Conservation (phyloP, 2,329 filamentous ascomycete genomes). For the Sphaerulina vaccinii region DNA sequence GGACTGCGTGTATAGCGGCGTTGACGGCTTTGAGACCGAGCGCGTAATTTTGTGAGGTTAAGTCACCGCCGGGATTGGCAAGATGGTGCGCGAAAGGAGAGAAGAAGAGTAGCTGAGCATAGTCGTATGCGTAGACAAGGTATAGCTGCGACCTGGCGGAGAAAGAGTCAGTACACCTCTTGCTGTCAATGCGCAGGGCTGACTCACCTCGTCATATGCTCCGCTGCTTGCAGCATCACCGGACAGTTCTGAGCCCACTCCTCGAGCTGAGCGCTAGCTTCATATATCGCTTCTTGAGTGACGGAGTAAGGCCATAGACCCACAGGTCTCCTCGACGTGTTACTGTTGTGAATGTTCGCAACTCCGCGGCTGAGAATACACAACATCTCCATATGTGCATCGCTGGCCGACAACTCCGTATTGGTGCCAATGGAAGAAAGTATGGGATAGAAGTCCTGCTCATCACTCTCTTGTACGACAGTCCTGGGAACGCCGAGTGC, state of each 20-base stretch:
- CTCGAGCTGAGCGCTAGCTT: constrained; percentile 16
- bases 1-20: constrained; percentile 20
- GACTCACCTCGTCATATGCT: constrained; percentile 21
- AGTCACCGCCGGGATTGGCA: constrained; percentile 1
- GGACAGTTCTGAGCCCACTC: constrained; percentile 15
- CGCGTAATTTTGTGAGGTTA: background rate
- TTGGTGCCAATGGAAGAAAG: constrained; percentile 11
- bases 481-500: constrained; percentile 18
- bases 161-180: constrained; percentile 9
- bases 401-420: constrained; percentile 12
- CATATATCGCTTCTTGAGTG: constrained; percentile 4
- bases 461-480: background rate
- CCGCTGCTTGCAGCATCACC: constrained; percentile 11
- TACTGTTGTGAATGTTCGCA: constrained; percentile 5
- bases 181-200: background rate
- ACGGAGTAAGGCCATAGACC: constrained; percentile 9
- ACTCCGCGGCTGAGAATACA: constrained; percentile 16
- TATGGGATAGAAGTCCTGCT: constrained; percentile 10
- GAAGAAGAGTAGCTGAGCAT: constrained; percentile 21
- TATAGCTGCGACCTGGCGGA: constrained; percentile 19
- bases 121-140: constrained; percentile 19
- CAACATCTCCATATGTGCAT: constrained; percentile 19
- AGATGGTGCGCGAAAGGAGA: constrained; percentile 24
- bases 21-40: constrained; percentile 16
- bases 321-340: background rate